Evolutionary conservation across 2,329 filamentous ascomycete species (phyloP), one percentile per base, ranked within the genome.

Genomic region (Penicillium sclerotigenum): DNA sequence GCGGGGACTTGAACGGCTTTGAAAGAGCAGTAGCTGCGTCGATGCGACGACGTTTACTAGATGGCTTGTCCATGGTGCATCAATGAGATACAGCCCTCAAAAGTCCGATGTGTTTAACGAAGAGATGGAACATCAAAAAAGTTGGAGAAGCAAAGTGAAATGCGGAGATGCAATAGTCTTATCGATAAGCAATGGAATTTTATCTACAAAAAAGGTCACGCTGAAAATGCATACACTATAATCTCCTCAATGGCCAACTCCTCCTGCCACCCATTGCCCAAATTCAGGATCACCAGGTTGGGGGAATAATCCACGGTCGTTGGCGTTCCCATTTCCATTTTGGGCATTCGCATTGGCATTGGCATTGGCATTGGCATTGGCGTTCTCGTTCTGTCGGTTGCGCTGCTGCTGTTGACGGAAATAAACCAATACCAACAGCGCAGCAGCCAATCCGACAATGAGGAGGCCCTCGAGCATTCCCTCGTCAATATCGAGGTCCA

Each of bases 391-490:
- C 53, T 74, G 71, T 47, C 72, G 66, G 43, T 73, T 75, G 20
- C 72, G 71, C 42, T 78, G 78, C 61, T 80, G 78, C 55, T 79
- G 77, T 60, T 79, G 78, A 60, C 75, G 74, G 49, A 94, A 93
- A 73, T 91, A 96, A 16, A 97, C 81, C 31, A 97, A 78, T 50
- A 89, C 83, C 0, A 89, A 85, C 52, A 97, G 79, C 0, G 86
- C 85, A 14, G 86, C 85, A 0, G 89, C 87, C 14, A 97, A 77
- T 1, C 84, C 87, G 14, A 97, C 79, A 59, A 99, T 95, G 42
- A 96, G 79, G 24, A 97, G 75, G 41, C 88, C 93, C 73, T 97
- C 94, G 11, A 97, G 63, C 16, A 96, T 77, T 13, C 90, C 89
- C 45, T 91, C 90, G 48, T 93, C 89, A 29, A 89, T 80, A 2